Conservation (phyloP, 2,329 filamentous ascomycete genomes). For the Cladobotryum protrusum region DNA sequence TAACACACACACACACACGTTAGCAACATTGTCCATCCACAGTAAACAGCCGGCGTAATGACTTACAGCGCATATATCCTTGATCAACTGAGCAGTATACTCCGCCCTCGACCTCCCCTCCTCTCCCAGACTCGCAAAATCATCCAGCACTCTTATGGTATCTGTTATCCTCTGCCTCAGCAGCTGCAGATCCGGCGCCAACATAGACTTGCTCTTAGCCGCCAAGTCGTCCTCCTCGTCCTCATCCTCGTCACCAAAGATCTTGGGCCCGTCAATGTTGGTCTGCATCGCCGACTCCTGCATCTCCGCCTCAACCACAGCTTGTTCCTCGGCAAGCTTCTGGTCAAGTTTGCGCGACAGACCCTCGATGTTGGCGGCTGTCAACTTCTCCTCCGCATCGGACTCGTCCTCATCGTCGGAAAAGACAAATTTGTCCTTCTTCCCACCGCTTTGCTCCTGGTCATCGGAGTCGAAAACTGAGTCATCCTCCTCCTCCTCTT, state of each 20-base stretch:
- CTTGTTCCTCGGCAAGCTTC: slow-evolving; percentile 69
- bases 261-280: slow-evolving; percentile 75
- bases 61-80: slow-evolving; percentile 70
- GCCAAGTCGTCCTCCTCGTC: slow-evolving; percentile 56
- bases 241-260: slow-evolving; percentile 51
- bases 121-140: slow-evolving; percentile 76
- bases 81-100: slow-evolving; percentile 78
- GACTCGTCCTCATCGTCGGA: slow-evolving; percentile 91
- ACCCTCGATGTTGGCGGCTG: slow-evolving; percentile 92
- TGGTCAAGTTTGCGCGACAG: slow-evolving; percentile 79
- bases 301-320: slow-evolving; percentile 77
- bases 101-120: slow-evolving; percentile 76
- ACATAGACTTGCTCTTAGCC: slow-evolving; percentile 53
- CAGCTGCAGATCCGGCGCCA: slow-evolving; percentile 86
- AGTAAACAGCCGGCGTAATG: not conserved
- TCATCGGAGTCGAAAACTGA: slow-evolving; percentile 70
- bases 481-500: slow-evolving; percentile 32
- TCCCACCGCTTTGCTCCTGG: slow-evolving; percentile 34
- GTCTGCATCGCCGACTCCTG: slow-evolving; percentile 83
- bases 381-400: slow-evolving; percentile 83
- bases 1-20: not conserved
- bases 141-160: slow-evolving; percentile 83
- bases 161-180: slow-evolving; percentile 86
- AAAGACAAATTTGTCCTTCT: slow-evolving; percentile 63
- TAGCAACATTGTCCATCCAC: not conserved